These are phyloP conservation scores for Colletotrichum sp. DNA, from an alignment of 2,329 filamentous ascomycete species.

Conservation along the genomic window DNA sequence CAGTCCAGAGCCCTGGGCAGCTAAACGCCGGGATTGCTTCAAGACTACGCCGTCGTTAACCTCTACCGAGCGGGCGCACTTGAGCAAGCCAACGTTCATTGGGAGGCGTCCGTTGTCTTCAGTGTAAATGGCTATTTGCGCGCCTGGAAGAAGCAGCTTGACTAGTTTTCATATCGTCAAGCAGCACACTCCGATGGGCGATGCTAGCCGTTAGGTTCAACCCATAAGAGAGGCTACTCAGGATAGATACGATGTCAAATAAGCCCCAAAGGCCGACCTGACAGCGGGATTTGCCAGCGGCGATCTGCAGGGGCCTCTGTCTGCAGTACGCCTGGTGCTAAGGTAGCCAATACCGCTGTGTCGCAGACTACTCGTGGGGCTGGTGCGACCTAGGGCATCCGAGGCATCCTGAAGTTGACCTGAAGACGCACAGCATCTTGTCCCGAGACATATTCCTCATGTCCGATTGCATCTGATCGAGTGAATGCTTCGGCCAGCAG, in stretches of 20 bases:
- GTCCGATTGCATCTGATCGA: not conserved
- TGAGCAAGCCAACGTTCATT: not conserved
- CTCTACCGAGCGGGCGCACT: not conserved
- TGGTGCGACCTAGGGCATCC: not conserved
- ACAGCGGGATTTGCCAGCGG: constrained; percentile 1
- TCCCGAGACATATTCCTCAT: not conserved
- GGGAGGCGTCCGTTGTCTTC: not conserved
- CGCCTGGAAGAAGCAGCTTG: not conserved
- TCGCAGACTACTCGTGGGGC: not conserved
- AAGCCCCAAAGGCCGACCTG: not conserved
- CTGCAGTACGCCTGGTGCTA: not conserved
- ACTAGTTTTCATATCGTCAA: not conserved
- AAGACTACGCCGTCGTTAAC: not conserved
- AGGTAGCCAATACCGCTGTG: not conserved
- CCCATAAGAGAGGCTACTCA: not conserved
- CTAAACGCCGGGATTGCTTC: not conserved
- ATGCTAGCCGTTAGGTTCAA: not conserved
- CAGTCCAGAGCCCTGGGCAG: not conserved
- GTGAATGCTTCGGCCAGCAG: not conserved
- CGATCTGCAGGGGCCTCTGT: constrained; percentile 1
- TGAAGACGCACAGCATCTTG: not conserved
- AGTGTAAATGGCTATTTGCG: not conserved
- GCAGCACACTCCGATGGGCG: not conserved
- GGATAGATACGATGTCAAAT: not conserved
- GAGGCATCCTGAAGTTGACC: not conserved